Conservation (phyloP, 176 grass and related monocot genomes). For the Oryza meridionalis region DNA sequence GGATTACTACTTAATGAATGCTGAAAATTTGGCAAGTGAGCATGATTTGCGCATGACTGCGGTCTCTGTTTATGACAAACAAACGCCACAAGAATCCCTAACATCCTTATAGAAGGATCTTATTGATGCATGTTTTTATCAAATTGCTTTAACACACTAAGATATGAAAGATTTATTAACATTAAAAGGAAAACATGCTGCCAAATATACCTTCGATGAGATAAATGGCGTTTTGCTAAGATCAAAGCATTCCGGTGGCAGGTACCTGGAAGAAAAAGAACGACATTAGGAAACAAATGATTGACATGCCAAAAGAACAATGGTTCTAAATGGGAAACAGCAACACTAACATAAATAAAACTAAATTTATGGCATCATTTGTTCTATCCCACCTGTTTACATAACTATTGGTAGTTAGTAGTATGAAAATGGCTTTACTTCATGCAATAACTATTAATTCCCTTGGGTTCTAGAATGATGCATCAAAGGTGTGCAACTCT, state of each 20-base stretch:
- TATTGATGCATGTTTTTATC: neutral
- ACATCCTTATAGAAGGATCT: slow-evolving; percentile 2
- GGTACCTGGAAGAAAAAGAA: slow-evolving; percentile 75
- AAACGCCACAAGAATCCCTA: neutral
- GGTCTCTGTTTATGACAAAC: neutral
- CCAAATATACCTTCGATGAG: slow-evolving; percentile 87
- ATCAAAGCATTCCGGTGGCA: slow-evolving; percentile 98
- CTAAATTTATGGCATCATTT: neutral
- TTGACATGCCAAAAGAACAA: slow-evolving; percentile 14
- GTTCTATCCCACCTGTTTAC: neutral
- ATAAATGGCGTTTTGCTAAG: slow-evolving; percentile 96
- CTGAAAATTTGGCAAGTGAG: slow-evolving; percentile 22
- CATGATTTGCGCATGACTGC: neutral
- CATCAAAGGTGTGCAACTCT: neutral
- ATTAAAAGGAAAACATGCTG: slow-evolving; percentile 30
- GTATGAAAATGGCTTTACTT: neutral
- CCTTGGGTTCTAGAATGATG: slow-evolving; percentile 26
- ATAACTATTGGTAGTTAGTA: neutral
- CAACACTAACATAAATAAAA: neutral
- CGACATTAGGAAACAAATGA: neutral
- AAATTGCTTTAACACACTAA: neutral
- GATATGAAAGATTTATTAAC: neutral
- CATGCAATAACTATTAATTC: slow-evolving; percentile 25
- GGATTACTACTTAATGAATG: neutral
- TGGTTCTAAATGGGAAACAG: slow-evolving; percentile 13